phyloP scores from a whole-genome alignment of 1,284 basidiomycete species.

The Fomitopsis palustris region DNA sequence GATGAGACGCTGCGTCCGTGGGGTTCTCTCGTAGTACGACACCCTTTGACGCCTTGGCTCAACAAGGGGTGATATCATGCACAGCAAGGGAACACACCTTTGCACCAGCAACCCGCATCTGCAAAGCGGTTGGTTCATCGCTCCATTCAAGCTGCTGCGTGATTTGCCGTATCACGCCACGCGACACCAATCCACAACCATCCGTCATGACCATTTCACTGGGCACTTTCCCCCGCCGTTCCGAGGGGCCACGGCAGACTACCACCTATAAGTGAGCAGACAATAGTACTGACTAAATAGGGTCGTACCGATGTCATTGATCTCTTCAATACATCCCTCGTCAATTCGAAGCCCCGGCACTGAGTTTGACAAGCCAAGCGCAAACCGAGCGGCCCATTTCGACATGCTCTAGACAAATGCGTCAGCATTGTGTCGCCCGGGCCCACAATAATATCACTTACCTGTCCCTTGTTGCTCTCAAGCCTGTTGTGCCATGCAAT shows the following conservation, averaged over 20 bases:
- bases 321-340: constrained; percentile 20
- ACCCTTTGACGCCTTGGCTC: constrained; percentile 8
- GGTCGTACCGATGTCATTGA: constrained; percentile 29
- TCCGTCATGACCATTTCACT: constrained; percentile 41
- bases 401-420: constrained; percentile 29
- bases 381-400: constrained; percentile 38
- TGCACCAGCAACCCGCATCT: constrained; percentile 36
- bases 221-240: constrained; percentile 24
- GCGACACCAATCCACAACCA: constrained; percentile 39
- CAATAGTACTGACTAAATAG: background rate
- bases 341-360: constrained; percentile 33
- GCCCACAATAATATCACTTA: constrained; percentile 7
- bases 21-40: constrained; percentile 15
- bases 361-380: constrained; percentile 37
- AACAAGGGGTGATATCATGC: background rate
- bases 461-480: constrained; percentile 30
- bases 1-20: constrained; percentile 2
- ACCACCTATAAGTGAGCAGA: background rate
- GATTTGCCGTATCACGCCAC: constrained; percentile 25
- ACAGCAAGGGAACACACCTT: constrained; percentile 22
- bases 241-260: constrained; percentile 17
- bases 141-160: constrained; percentile 27
- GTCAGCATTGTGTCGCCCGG: no score
- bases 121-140: constrained; percentile 35
- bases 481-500: constrained; percentile 34